Base-by-base conservation (phyloP, 78 protist species). In the Planoprotostelium fungivorum region DNA sequence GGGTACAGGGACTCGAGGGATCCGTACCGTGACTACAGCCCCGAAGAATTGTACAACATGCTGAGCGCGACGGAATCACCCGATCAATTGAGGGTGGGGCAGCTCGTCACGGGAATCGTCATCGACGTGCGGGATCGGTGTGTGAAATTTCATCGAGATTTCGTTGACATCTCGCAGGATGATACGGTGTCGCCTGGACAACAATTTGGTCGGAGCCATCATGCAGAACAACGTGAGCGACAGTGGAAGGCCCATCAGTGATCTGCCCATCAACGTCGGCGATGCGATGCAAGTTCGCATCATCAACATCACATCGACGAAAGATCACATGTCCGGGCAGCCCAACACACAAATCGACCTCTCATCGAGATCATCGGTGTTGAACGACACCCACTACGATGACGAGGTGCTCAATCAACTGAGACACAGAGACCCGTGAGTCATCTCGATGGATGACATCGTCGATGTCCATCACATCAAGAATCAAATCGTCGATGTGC, bases 61-160 rank as follows among this genome's bases (percentile, higher is more conserved):
- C 29, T 92, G 23, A 92, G 91, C 23, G 94, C 91, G 84, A n/a
- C n/a, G n/a, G 94, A 92, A 37, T 39, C 89, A 0, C 89, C 87
- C 31, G 38, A 73, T 35, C 84, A 90, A 34, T 36, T 92, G 0
- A 29, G 90, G 37, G n/a, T 36, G 10, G 94, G 94, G 29, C 89
- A 91, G 0, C 35, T 92, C 34, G 92, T 92, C 0, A 39, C 92
- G 0, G 92, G 63, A 0, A 86, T 92, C 0, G 88, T 92, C 63
- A 84, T 63, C 31, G 85, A 87, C 28, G 88, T 39, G 29, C 38
- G 36, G 39, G 90, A 83, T 1, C n/a, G n/a, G n/a, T n/a, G n/a
- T n/a, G n/a, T n/a, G n/a, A n/a, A n/a, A n/a, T n/a, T n/a, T n/a
- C n/a, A n/a, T n/a, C n/a, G n/a, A n/a, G n/a, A n/a, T n/a, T n/a